Conservation (phyloP, 176 grass and related monocot genomes). For the Leersia perrieri region DNA sequence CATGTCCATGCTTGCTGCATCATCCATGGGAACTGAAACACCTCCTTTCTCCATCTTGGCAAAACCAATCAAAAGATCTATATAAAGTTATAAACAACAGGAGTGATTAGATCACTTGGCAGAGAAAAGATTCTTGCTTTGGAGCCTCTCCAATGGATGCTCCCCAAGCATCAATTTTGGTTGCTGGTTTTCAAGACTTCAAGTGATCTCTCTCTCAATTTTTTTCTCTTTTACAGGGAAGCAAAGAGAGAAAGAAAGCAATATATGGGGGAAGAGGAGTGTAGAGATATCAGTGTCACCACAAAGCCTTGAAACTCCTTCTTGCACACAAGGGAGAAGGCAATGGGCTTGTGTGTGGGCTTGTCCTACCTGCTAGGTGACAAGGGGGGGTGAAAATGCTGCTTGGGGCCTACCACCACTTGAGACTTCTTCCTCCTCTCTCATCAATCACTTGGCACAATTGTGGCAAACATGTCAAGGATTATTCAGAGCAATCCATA, state of each 20-base stretch:
- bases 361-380: constrained; percentile 45
- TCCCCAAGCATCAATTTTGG: constrained; percentile 25
- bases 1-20: constrained; percentile 29
- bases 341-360: constrained; percentile 46
- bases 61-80: not conserved
- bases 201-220: not conserved
- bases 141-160: constrained; percentile 9
- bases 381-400: constrained; percentile 25
- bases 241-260: constrained; percentile 20
- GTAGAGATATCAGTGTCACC: constrained; percentile 14
- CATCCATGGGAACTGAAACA: constrained; percentile 16
- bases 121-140: not conserved
- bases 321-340: constrained; percentile 25
- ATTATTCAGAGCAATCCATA: constrained; percentile 11
- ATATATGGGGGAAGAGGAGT: constrained; percentile 19
- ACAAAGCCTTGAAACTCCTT: constrained; percentile 15
- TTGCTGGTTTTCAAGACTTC: not conserved
- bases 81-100: not conserved
- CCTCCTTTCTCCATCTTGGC: constrained; percentile 18
- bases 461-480: not conserved
- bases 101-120: not conserved
- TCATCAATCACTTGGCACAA: not conserved
- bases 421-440: not conserved
- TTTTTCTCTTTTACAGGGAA: constrained; percentile 1
- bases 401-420: constrained; percentile 37